These are phyloP conservation scores for Notholithocarpus densiflorus DNA, from an alignment of 306 rosid genomes.

Conservation along the genomic window DNA sequence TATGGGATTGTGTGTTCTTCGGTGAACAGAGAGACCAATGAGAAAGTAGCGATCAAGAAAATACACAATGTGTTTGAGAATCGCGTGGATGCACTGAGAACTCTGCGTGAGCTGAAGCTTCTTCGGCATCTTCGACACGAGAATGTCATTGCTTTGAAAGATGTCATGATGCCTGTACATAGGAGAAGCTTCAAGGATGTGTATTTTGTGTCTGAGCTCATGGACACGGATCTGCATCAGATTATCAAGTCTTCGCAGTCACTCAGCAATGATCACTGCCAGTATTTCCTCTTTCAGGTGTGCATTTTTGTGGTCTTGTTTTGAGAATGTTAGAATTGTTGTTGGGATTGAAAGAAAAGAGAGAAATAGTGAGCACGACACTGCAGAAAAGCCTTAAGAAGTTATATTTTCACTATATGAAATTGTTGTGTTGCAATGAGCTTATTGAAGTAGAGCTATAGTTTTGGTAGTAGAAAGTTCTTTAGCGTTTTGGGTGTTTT, in stretches of 20 bases:
- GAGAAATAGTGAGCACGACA: too few species aligned
- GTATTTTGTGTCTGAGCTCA: conserved; percentile 86
- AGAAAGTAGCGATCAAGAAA: conserved; percentile 86
- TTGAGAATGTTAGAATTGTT: too few species aligned
- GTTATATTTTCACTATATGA: neutral
- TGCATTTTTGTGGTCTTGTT: neutral
- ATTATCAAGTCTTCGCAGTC: conserved; percentile 85
- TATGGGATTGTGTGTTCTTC: conserved; percentile 94
- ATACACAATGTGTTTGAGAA: conserved; percentile 83
- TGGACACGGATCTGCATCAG: conserved; percentile 98
- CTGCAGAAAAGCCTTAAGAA: too few species aligned
- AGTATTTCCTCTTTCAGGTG: conserved; percentile 97
- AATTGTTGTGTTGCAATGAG: too few species aligned
- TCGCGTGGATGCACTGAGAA: conserved; percentile 77
- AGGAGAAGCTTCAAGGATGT: conserved; percentile 79
- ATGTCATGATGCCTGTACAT: conserved; percentile 82
- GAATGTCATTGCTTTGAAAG: conserved; percentile 83
- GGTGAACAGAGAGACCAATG: conserved; percentile 69
- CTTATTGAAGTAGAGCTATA: too few species aligned
- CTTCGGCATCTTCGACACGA: conserved; percentile 82
- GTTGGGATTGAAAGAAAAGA: too few species aligned
- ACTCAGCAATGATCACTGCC: conserved; percentile 83
- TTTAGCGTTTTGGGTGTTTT: too few species aligned
- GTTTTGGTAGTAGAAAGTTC: too few species aligned
- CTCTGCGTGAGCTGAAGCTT: conserved; percentile 83